Percentiles rank a stretch among this genome's conserved stretches.
Evolutionary conservation across 768 basidiomycete species (phyloP).

Genomic region (Pulveroboletus sp.): DNA sequence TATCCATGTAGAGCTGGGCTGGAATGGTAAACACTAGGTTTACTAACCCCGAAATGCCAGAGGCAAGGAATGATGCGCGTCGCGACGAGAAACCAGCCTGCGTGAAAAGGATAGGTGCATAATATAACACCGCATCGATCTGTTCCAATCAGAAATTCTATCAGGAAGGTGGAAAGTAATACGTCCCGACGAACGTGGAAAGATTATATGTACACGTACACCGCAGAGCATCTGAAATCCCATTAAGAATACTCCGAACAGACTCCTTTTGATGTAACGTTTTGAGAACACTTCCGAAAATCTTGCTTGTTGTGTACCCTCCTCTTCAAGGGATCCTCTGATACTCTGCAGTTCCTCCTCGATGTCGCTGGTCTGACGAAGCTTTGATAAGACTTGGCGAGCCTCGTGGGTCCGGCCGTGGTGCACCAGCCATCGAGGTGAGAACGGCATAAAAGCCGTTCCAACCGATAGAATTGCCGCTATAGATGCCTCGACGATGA

Average conservation of each 20-base stretch:
- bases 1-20: conserved; percentile 39
- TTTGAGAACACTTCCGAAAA: conserved; percentile 30
- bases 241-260: conserved; percentile 32
- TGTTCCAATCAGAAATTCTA: conserved; percentile 1
- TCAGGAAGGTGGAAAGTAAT: not conserved
- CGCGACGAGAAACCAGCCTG: conserved; percentile 48
- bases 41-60: conserved; percentile 47
- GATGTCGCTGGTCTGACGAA: conserved; percentile 10
- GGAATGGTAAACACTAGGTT: conserved; percentile 39
- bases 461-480: conserved; percentile 19
- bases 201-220: conserved; percentile 12
- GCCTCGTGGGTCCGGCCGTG: conserved; percentile 33
- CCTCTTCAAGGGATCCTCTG: conserved; percentile 21
- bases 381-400: conserved; percentile 24
- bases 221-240: conserved; percentile 40
- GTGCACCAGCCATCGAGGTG: conserved; percentile 31
- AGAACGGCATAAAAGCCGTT: conserved; percentile 22
- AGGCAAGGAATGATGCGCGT: conserved; percentile 49
- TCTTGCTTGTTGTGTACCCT: conserved; percentile 14
- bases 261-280: conserved; percentile 32
- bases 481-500: conserved; percentile 24
- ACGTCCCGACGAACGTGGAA: not conserved
- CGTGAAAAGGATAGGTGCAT: conserved; percentile 47
- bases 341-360: conserved; percentile 23
- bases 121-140: conserved; percentile 33